Conservation (phyloP, 2,329 filamentous ascomycete species). For the Fusarium globosum region DNA sequence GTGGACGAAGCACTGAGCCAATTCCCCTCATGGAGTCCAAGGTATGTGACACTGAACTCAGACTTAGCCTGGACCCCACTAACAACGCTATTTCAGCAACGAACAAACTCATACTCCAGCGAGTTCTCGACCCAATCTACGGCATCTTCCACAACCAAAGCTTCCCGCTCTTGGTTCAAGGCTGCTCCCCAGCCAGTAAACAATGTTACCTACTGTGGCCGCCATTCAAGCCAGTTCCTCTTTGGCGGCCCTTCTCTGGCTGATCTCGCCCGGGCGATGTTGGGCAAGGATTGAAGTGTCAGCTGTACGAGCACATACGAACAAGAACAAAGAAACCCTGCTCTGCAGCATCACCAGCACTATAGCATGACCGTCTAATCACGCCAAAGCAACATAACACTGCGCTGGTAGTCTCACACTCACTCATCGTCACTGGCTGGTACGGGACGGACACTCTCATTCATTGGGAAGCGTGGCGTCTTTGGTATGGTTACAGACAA, state of each 20-base stretch:
- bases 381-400: conserved; percentile 3
- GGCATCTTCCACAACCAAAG: conserved; percentile 46
- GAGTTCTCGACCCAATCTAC: conserved; percentile 42
- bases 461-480: conserved; percentile 33
- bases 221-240: conserved; percentile 65
- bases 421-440: conserved; percentile 43
- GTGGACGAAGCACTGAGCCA: conserved; percentile 40
- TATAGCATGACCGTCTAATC: conserved; percentile 14
- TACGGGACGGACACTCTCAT: conserved; percentile 39
- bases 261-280: conserved; percentile 56
- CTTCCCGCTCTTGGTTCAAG: conserved; percentile 49
- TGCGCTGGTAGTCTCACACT: conserved; percentile 19
- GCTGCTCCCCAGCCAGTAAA: conserved; percentile 57
- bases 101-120: conserved; percentile 48
- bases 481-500: conserved; percentile 26
- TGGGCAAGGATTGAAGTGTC: conserved; percentile 48
- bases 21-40: conserved; percentile 40
- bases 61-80: conserved; percentile 18
- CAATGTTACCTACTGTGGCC: conserved; percentile 66
- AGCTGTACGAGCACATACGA: conserved; percentile 6
- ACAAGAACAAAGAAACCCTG: conserved; percentile 10
- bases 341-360: conserved; percentile 4
- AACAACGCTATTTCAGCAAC: conserved; percentile 38
- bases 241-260: conserved; percentile 61
- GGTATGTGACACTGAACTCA: conserved; percentile 36